A percentile compares a stretch with the other conserved stretches of the same genome.
Evolutionary conservation across 2,329 filamentous ascomycete species (phyloP).

Genomic region (Colletotrichum orbiculare): DNA sequence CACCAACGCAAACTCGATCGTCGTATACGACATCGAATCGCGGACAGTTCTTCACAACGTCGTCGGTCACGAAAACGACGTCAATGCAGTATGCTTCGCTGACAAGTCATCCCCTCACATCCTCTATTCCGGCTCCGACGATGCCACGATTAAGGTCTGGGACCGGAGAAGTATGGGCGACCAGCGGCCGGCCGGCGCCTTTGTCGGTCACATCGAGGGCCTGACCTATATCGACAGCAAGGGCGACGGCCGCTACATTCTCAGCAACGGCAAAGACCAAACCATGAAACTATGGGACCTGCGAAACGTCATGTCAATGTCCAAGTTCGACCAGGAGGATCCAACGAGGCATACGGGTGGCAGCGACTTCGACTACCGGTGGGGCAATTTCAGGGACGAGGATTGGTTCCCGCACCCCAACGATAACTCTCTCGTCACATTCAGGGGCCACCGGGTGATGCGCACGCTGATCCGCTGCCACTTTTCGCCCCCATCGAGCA

Average conservation of each 20-base stretch:
- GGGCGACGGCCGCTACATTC: slow-evolving; percentile 81
- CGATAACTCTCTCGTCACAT: slow-evolving; percentile 94
- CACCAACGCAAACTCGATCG: slow-evolving; percentile 80
- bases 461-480: slow-evolving; percentile 94
- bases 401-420: slow-evolving; percentile 79
- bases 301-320: slow-evolving; percentile 84
- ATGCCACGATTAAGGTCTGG: slow-evolving; percentile 95
- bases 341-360: slow-evolving; percentile 62
- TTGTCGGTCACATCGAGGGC: slow-evolving; percentile 74
- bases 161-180: slow-evolving; percentile 93
- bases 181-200: slow-evolving; percentile 74
- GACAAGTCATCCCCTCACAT: slow-evolving; percentile 91
- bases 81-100: slow-evolving; percentile 97
- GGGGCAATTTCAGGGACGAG: slow-evolving; percentile 71
- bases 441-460: slow-evolving; percentile 88
- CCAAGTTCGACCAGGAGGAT: slow-evolving; percentile 68
- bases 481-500: slow-evolving; percentile 88
- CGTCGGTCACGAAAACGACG: slow-evolving; percentile 84
- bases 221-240: slow-evolving; percentile 78
- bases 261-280: slow-evolving; percentile 96
- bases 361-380: slow-evolving; percentile 80
- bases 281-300: slow-evolving; percentile 98
- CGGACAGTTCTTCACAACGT: slow-evolving; percentile 79
- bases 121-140: slow-evolving; percentile 94
- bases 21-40: slow-evolving; percentile 93